Percentiles rank a stretch among this genome's conserved stretches.
These are phyloP conservation scores for Fusarium abutilonis DNA, from an alignment of 2,329 filamentous ascomycete genomes.

Conservation along the genomic window DNA sequence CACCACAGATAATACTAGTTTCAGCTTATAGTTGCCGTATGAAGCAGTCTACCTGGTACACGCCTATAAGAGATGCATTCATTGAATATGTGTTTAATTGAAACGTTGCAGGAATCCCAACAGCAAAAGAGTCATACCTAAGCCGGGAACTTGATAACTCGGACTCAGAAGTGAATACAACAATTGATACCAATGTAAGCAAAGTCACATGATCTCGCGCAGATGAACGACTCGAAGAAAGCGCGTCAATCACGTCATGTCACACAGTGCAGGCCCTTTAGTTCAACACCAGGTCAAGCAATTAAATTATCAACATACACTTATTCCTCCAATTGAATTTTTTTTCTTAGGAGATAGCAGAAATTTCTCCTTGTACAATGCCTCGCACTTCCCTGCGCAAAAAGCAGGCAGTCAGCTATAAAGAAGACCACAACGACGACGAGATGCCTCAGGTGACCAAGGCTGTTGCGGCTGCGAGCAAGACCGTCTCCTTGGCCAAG, in stretches of 20 bases:
- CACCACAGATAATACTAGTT: background rate
- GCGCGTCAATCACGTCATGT: slow-evolving; percentile 40
- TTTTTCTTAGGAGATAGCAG: background rate
- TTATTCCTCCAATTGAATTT: background rate
- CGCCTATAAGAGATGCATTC: too few species aligned
- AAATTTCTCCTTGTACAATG: slow-evolving; percentile 41
- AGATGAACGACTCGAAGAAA: slow-evolving; percentile 6
- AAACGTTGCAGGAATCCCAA: too few species aligned
- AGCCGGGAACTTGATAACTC: too few species aligned
- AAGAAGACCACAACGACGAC: slow-evolving; percentile 42
- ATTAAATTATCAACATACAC: background rate
- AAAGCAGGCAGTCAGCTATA: slow-evolving; percentile 48
- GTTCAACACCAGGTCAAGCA: background rate
- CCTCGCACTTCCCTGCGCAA: slow-evolving; percentile 50
- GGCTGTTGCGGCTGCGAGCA: slow-evolving; percentile 35
- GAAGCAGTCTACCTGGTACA: background rate
- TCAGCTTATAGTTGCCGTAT: background rate
- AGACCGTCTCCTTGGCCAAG: slow-evolving; percentile 46
- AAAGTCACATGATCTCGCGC: slow-evolving; percentile 43
- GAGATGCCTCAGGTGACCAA: slow-evolving; percentile 29
- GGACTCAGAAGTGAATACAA: too few species aligned
- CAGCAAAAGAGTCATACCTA: too few species aligned
- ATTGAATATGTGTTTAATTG: background rate
- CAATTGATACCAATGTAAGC: too few species aligned
- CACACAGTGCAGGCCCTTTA: background rate